Base-by-base conservation (phyloP, 1,284 basidiomycete genomes). In the Ganoderma sp. region DNA sequence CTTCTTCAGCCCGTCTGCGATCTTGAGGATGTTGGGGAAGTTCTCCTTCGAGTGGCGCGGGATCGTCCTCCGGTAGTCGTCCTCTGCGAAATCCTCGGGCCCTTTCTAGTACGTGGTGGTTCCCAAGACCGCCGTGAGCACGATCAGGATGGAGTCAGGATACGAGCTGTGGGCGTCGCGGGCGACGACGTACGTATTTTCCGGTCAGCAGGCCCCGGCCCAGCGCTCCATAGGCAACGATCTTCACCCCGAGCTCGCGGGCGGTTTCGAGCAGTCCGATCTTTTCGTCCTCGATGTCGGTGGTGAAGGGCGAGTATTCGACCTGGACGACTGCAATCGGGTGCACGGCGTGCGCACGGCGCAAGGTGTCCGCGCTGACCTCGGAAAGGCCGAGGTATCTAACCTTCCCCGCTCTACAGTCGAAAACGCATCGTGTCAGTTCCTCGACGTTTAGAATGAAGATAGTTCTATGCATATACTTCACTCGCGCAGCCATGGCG, bases 331-430 rank as follows among this genome's bases (percentile, higher is more conserved):
- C 88, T 2, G 87, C 77, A 69, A 92, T 87, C 0, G 87, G 87
- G 71, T 88, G 85, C 6, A 89, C 82, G 19, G 85, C 84, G 70
- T 88, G 83, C 4, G 91, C 91, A 56, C 89, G 86, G 6, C 89
- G 84, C 15, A 93, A 82, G 0, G 88, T 89, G 1, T 78, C 79
- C 1, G 84, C 84, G 0, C 84, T 86, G 66, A 84, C 83, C 74
- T 92, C 90, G 60, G 87, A 90, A 25, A 91, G 79, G 0, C 90
- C 89, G 25, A 91, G 78, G 74, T 88, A 84, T 67, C 84, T 85
- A 61, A 88, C 83, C 74, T 88, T 89, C n/a, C 88, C 88, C 56
- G 81, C 84, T 68, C 85, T 85, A 63, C 7, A 37, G 8, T 37
- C 1, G 34, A 12, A 65, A 50, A 43, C 58, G 25, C 1, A 28